Conservation (phyloP, 192 early-diverging fungal species). For the Coemansia sp. region DNA sequence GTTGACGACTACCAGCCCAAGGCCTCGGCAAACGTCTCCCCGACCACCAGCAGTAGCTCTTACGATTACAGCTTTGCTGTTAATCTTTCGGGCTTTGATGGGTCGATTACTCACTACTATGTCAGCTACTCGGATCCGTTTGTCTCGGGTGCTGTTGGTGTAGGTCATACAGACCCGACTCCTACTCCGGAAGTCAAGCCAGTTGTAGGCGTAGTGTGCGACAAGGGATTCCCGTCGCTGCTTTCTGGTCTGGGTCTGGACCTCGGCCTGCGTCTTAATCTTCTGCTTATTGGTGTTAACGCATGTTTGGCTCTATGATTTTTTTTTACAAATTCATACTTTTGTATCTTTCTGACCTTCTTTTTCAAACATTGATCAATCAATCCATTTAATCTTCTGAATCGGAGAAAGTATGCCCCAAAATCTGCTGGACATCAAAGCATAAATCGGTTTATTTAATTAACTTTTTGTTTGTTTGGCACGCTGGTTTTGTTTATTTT, state of each 20-base stretch:
- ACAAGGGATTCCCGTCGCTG: conserved; percentile 32
- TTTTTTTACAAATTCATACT: not conserved
- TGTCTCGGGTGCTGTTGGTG: conserved; percentile 39
- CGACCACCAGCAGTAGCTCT: conserved; percentile 15
- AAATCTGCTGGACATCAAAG: not conserved
- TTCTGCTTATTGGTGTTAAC: conserved; percentile 37
- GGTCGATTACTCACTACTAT: conserved; percentile 44
- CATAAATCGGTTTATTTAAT: not conserved
- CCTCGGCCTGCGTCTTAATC: conserved; percentile 35
- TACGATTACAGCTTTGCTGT: conserved; percentile 43
- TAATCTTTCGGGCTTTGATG: conserved; percentile 38
- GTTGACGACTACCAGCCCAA: conserved; percentile 2
- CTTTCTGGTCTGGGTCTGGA: conserved; percentile 33
- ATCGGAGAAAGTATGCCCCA: not conserved
- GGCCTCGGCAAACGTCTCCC: not conserved
- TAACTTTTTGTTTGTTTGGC: not conserved
- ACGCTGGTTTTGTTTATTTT: not conserved
- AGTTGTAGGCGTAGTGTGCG: conserved; percentile 19
- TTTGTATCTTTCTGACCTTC: not conserved
- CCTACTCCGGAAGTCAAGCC: conserved; percentile 13
- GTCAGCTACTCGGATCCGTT: conserved; percentile 50
- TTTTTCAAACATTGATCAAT: not conserved
- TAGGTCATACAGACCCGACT: conserved; percentile 29
- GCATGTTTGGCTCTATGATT: conserved; percentile 41
- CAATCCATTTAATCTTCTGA: not conserved